These are phyloP conservation scores for Helotiales sp. DNA, from an alignment of 2,329 filamentous ascomycete species.

Conservation along the genomic window DNA sequence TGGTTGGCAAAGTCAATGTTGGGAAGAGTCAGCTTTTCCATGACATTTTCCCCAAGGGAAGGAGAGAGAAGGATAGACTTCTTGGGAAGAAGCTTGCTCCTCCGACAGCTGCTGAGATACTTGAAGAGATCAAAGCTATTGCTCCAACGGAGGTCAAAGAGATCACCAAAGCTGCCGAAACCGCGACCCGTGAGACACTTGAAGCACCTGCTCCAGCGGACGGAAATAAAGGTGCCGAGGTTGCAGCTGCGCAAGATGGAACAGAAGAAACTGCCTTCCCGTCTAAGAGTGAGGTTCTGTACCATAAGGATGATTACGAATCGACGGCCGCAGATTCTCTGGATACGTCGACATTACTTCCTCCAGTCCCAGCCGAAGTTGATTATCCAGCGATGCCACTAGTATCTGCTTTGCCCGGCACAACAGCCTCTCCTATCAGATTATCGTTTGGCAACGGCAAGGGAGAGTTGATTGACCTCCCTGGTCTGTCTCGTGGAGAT, in stretches of 20 bases:
- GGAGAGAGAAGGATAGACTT: constrained; percentile 32
- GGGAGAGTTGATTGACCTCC: constrained; percentile 91
- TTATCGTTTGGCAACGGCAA: constrained; percentile 83
- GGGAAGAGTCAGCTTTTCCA: constrained; percentile 94
- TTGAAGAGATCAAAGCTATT: neutral
- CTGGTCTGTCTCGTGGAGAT: constrained; percentile 74
- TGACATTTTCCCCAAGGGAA: constrained; percentile 78
- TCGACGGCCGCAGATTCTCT: constrained; percentile 20
- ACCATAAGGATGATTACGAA: constrained; percentile 5
- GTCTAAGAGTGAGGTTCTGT: constrained; percentile 16
- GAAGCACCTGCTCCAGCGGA: neutral
- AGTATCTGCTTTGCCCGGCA: constrained; percentile 84
- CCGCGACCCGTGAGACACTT: neutral
- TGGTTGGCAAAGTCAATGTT: constrained; percentile 98
- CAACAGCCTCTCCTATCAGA: constrained; percentile 91
- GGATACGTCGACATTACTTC: constrained; percentile 58
- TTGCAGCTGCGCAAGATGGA: neutral
- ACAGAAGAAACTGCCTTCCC: neutral
- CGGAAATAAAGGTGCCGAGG: neutral
- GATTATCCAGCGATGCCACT: constrained; percentile 83
- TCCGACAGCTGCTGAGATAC: neutral
- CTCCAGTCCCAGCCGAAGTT: constrained; percentile 71
- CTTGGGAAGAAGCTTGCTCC: constrained; percentile 5
- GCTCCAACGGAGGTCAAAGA: no score
- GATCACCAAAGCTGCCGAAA: neutral